Evolutionary conservation across 2,329 filamentous ascomycete genomes (phyloP), one percentile per base, ranked within the genome.

Genomic region (Calonectria honghensis): DNA sequence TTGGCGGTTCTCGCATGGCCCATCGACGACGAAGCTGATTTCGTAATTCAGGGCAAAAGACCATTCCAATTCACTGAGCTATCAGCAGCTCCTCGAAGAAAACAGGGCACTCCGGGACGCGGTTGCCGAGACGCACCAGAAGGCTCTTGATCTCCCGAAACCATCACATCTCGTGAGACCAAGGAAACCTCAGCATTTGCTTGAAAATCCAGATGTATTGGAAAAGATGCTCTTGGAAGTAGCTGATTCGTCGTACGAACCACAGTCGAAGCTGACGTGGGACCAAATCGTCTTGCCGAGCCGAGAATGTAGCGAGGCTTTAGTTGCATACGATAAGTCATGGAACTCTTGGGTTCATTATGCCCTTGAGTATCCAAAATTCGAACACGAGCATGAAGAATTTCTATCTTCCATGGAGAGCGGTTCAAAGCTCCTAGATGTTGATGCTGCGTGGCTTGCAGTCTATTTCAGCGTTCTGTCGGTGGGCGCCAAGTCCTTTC

Each of bases 261-360:
- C 48, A 20, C 29, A 29, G 2, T 2, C 57, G 20, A 72, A 67
- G n/a, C 16, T 67, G 4, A 31, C 48, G 9, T 74, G 72, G 74
- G 20, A 52, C 11, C 48, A 71, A 45, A 70, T 76, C 13, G 39
- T 72, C 29, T 6, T 76, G 10, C 74, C 74, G 5, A 54, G 59
- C 48, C 68, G 68, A n/a, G 29, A 57, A 16, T 74, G 65, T 29
- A 72, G 74, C 37, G 27, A 71, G 37, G 57, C 63, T 24, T 57
- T 76, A 4, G 31, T 76, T 16, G 68, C 45, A 24, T 76, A 72
- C n/a, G 74, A 76, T 18, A 71, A 67, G 45, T 67, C 27, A 20
- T 76, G 74, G 74, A 74, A 76, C 45, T 72, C 57, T 27, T 72
- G 74, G 74, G 72, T 65, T n/a, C 74, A 76, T 48, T 76, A 70